A percentile compares a stretch with the other conserved stretches of the same genome.
Conservation (phyloP, 1,284 basidiomycete species). For the Ustilago bromivora region DNA sequence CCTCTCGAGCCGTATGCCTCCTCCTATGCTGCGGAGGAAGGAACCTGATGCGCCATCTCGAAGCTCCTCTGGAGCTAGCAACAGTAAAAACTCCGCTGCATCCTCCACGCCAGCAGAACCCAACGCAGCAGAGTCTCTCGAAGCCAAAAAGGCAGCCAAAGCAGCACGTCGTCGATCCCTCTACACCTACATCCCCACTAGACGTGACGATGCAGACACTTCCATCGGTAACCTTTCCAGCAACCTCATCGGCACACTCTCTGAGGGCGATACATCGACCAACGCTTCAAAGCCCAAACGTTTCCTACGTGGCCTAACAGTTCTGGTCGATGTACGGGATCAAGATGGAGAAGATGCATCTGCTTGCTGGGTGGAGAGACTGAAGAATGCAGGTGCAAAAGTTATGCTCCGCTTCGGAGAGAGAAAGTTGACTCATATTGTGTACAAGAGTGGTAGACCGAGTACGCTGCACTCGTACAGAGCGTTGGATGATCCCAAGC, state of each 20-base stretch:
- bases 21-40: constrained; percentile 24
- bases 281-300: constrained; percentile 18
- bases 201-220: constrained; percentile 40
- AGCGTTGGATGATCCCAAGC: constrained; percentile 47
- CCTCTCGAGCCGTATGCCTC: constrained; percentile 47
- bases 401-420: constrained; percentile 51
- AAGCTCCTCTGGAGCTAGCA: background rate
- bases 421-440: constrained; percentile 59
- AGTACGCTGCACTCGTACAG: constrained; percentile 56
- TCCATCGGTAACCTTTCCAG: constrained; percentile 42
- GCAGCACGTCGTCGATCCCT: constrained; percentile 51
- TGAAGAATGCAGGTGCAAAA: constrained; percentile 58
- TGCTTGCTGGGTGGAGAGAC: constrained; percentile 54
- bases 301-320: constrained; percentile 53
- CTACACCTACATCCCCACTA: constrained; percentile 47
- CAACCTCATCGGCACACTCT: constrained; percentile 11
- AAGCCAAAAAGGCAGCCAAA: constrained; percentile 42
- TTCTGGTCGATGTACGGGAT: constrained; percentile 62
- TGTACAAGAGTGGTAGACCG: constrained; percentile 61
- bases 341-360: constrained; percentile 62
- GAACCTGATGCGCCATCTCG: constrained; percentile 8
- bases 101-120: background rate
- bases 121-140: constrained; percentile 20
- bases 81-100: background rate
- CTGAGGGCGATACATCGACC: constrained; percentile 17